phyloP scores from a whole-genome alignment of 495 filamentous ascomycete species.

The Hyaloscypha hepaticicola region DNA sequence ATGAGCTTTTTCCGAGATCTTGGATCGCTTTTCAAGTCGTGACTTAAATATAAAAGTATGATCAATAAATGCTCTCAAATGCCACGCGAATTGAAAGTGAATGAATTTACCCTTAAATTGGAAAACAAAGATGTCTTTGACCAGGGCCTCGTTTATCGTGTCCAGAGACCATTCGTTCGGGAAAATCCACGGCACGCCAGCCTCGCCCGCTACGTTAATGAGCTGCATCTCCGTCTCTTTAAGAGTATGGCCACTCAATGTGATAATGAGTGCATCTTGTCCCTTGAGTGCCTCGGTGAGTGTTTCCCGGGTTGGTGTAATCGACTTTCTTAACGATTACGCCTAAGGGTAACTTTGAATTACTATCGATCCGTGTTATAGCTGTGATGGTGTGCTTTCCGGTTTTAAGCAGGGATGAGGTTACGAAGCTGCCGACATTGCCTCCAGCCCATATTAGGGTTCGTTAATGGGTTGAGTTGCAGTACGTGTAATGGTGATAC shows the following conservation, averaged over 20 bases:
- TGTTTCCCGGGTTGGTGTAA: conserved; percentile 47
- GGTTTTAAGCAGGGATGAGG: conserved; percentile 45
- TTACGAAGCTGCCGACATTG: conserved; percentile 52
- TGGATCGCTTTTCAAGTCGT: conserved; percentile 38
- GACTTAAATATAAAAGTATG: no score
- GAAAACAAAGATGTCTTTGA: conserved; percentile 33
- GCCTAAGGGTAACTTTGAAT: conserved; percentile 32
- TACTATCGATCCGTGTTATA: conserved; percentile 48
- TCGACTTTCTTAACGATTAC: conserved; percentile 50
- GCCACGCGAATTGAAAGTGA: neutral
- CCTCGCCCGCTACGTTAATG: conserved; percentile 59
- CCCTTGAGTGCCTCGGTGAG: conserved; percentile 47
- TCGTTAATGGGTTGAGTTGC: neutral
- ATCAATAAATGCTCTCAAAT: no score
- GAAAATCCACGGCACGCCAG: conserved; percentile 57
- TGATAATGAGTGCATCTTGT: conserved; percentile 58
- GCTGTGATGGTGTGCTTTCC: conserved; percentile 55
- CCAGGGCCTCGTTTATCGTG: conserved; percentile 36
- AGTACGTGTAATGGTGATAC: conserved; percentile 21
- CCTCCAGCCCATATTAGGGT: conserved; percentile 52
- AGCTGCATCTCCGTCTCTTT: conserved; percentile 44
- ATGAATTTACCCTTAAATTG: conserved; percentile 22
- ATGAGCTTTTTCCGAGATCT: conserved; percentile 42
- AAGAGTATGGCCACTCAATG: conserved; percentile 41
- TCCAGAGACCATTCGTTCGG: conserved; percentile 62